A percentile compares a stretch with the other conserved stretches of the same genome.
These are phyloP conservation scores for Trichosanthes cucumerina DNA, from an alignment of 306 rosid species.

Conservation along the genomic window DNA sequence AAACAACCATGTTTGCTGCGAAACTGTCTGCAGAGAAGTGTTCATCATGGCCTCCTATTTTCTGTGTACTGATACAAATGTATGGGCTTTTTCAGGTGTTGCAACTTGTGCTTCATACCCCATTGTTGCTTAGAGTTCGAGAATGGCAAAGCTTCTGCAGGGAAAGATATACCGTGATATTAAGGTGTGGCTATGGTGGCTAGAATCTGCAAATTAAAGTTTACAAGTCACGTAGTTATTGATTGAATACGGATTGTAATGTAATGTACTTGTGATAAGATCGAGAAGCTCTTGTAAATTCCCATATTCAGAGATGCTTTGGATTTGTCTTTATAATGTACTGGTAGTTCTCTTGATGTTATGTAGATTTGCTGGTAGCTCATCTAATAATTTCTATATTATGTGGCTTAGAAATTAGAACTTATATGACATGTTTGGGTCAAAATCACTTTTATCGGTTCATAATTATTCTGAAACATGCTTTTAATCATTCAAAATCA, in stretches of 20 bases:
- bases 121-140: conserved; percentile 33
- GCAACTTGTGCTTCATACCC: conserved; percentile 97
- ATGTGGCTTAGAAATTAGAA: background rate
- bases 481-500: no score
- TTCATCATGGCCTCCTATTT: background rate
- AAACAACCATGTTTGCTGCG: background rate
- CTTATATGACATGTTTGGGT: no score
- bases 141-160: background rate
- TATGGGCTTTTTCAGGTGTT: conserved; percentile 46
- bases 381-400: background rate
- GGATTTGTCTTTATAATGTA: background rate
- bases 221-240: background rate
- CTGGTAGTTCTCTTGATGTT: background rate
- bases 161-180: background rate
- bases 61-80: background rate
- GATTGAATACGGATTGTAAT: background rate
- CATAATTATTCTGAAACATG: no score
- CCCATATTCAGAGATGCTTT: background rate
- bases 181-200: background rate
- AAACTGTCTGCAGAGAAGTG: no score
- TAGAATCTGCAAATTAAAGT: background rate
- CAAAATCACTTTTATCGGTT: no score
- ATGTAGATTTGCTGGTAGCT: background rate
- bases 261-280: background rate
- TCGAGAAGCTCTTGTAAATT: background rate